Evolutionary conservation across 768 basidiomycete species (phyloP).

Genomic region (Tubosaeta sp.): DNA sequence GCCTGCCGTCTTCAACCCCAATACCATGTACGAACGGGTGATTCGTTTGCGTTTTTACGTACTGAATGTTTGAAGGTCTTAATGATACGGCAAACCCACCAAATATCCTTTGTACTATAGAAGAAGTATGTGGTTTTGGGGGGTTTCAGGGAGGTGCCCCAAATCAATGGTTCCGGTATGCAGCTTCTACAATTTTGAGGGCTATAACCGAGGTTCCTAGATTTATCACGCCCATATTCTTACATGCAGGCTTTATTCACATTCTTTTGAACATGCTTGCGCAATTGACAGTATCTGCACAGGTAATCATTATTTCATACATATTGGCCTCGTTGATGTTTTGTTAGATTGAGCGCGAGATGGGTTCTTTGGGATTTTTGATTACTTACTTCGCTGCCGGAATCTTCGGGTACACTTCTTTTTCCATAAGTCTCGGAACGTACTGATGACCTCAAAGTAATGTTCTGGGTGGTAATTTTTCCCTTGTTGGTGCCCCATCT

Average conservation of each 20-base stretch:
- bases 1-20: slow-evolving; percentile 48
- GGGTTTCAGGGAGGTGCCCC: slow-evolving; percentile 49
- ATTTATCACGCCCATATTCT: slow-evolving; percentile 84
- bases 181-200: slow-evolving; percentile 34
- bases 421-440: background rate
- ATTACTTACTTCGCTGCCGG: slow-evolving; percentile 88
- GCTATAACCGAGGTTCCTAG: slow-evolving; percentile 39
- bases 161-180: slow-evolving; percentile 54
- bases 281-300: slow-evolving; percentile 74
- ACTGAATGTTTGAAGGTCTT: slow-evolving; percentile 45
- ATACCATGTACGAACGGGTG: slow-evolving; percentile 53
- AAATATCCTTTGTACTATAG: slow-evolving; percentile 64
- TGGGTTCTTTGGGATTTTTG: slow-evolving; percentile 84
- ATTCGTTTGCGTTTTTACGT: slow-evolving; percentile 3
- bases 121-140: slow-evolving; percentile 86
- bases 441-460: slow-evolving; percentile 44
- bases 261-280: slow-evolving; percentile 86
- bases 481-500: slow-evolving; percentile 82
- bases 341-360: slow-evolving; percentile 79
- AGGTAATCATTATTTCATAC: slow-evolving; percentile 39
- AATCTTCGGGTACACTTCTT: slow-evolving; percentile 70
- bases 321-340: background rate
- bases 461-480: slow-evolving; percentile 89
- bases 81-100: slow-evolving; percentile 84
- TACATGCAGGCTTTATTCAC: slow-evolving; percentile 97